Evolutionary conservation across 192 early-diverging fungal genomes (phyloP).

Genomic region (Umbelopsis isabellina): DNA sequence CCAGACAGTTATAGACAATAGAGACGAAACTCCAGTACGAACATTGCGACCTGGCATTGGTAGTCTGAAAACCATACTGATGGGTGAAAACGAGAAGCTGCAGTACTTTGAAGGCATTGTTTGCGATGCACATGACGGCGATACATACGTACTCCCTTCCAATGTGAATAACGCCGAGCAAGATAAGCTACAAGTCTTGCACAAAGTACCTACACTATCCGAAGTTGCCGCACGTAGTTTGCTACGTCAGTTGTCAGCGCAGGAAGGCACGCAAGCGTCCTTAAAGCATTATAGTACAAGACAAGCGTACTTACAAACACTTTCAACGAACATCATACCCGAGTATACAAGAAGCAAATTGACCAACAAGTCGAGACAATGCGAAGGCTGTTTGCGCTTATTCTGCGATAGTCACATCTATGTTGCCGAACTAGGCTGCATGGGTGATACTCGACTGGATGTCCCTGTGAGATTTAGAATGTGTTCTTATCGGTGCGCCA

Average conservation of each 20-base stretch:
- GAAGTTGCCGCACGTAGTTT: background rate
- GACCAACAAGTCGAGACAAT: slow-evolving; percentile 13
- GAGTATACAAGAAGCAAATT: background rate
- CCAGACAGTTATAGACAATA: slow-evolving; percentile 7
- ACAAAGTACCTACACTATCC: background rate
- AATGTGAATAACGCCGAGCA: slow-evolving; percentile 7
- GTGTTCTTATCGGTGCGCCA: slow-evolving; percentile 29
- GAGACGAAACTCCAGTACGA: slow-evolving; percentile 16
- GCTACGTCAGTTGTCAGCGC: background rate
- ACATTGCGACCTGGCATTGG: background rate
- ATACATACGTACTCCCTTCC: background rate
- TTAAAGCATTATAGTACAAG: background rate
- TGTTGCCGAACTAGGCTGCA: slow-evolving; percentile 21
- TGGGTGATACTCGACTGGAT: slow-evolving; percentile 29
- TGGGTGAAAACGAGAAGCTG: background rate
- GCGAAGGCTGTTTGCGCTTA: slow-evolving; percentile 24
- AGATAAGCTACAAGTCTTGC: background rate
- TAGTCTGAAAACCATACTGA: slow-evolving; percentile 7
- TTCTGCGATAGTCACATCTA: slow-evolving; percentile 14
- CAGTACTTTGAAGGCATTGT: slow-evolving; percentile 11
- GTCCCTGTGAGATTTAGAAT: slow-evolving; percentile 30
- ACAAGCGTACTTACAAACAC: background rate
- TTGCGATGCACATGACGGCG: background rate
- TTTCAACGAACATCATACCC: slow-evolving; percentile 20
- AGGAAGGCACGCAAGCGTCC: background rate